A percentile compares a stretch with the other conserved stretches of the same genome.
phyloP scores from a whole-genome alignment of 495 filamentous ascomycete genomes.

The Penicillium tannophilum region DNA sequence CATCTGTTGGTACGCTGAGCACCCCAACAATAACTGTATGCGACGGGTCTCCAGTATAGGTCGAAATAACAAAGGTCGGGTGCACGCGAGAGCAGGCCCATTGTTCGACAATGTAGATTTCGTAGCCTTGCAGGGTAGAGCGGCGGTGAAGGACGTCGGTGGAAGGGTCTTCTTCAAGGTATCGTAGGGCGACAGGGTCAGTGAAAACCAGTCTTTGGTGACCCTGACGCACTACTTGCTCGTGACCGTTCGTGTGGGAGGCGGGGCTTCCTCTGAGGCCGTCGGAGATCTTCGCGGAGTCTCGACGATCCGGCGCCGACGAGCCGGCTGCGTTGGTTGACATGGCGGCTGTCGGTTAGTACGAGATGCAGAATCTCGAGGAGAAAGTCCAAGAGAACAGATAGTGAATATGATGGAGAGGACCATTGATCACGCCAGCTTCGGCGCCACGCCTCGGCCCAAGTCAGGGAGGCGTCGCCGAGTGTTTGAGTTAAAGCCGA shows the following conservation, averaged over 20 bases:
- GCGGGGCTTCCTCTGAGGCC: constrained; percentile 29
- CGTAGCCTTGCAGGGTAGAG: constrained; percentile 75
- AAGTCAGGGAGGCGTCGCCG: constrained; percentile 28
- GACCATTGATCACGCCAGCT: constrained; percentile 13
- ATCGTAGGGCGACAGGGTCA: constrained; percentile 77
- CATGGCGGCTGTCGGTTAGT: constrained; percentile 19
- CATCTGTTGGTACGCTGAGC: constrained; percentile 79
- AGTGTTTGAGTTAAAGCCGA: constrained; percentile 18
- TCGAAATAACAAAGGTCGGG: constrained; percentile 89
- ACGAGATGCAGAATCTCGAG: constrained; percentile 4
- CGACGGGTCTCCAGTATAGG: constrained; percentile 85
- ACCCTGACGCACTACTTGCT: constrained; percentile 26
- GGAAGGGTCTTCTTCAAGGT: constrained; percentile 83
- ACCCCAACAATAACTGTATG: constrained; percentile 80
- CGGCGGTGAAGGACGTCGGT: constrained; percentile 74
- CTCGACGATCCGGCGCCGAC: constrained; percentile 21
- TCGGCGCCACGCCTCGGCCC: constrained; percentile 19
- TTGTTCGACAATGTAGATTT: constrained; percentile 94
- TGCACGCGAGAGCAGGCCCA: constrained; percentile 92
- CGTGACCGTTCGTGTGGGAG: constrained; percentile 20
- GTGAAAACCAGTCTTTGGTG: constrained; percentile 67
- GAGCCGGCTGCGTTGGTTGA: constrained; percentile 28
- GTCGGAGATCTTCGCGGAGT: constrained; percentile 28
- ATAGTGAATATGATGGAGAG: constrained; percentile 12
- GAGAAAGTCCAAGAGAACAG: constrained; percentile 12